phyloP scores from a whole-genome alignment of 2,329 filamentous ascomycete species.

The Seiridium cupressi region DNA sequence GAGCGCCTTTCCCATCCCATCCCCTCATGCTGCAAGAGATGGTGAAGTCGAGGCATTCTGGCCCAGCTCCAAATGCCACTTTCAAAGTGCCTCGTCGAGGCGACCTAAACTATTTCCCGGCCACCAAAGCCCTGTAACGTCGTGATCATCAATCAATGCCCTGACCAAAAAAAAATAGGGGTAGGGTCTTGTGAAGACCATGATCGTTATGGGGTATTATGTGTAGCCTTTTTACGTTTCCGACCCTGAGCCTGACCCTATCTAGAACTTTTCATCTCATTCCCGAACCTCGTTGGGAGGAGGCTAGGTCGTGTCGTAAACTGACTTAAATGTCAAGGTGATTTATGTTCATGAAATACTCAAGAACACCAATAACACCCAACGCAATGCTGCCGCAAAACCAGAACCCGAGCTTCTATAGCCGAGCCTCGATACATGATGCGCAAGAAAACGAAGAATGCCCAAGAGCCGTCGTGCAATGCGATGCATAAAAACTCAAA shows the following conservation, averaged over 20 bases:
- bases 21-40: too few species aligned
- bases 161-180: not conserved
- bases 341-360: not conserved
- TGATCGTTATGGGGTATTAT: not conserved
- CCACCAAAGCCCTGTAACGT: not conserved
- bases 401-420: conserved; percentile 15
- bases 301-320: not conserved
- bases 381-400: conserved; percentile 29
- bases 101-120: not conserved
- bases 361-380: conserved; percentile 25
- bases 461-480: conserved; percentile 22
- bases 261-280: not conserved
- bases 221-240: not conserved
- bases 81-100: too few species aligned
- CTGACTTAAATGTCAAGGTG: not conserved
- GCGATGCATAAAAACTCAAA: conserved; percentile 19
- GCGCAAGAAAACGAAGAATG: conserved; percentile 11
- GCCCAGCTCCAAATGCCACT: too few species aligned
- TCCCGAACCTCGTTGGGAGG: not conserved
- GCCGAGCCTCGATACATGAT: not conserved
- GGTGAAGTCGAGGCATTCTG: too few species aligned
- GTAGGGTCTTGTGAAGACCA: not conserved
- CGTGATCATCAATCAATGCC: not conserved
- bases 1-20: too few species aligned
- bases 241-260: not conserved